Evolutionary conservation across 1,139 yeast genomes (phyloP), one percentile per base, ranked within the genome.

Genomic region (Protomyces pachydermus): DNA sequence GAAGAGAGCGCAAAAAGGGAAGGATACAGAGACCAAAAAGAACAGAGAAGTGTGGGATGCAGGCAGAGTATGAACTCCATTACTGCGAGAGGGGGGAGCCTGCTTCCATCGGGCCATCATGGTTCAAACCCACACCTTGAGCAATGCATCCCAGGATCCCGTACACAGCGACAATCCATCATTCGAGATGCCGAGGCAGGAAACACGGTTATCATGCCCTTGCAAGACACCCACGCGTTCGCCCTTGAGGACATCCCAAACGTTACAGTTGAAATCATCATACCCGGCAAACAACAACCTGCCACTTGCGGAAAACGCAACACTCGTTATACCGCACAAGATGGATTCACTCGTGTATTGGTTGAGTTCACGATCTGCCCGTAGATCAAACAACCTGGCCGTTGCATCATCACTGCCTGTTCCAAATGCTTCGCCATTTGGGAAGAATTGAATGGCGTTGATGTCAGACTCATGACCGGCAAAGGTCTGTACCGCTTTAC

Each of bases 371-470:
- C 95, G 84, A 73, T 88, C 96, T 3, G 91, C 81, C 67, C 97
- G 79, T 57, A 88, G 74, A 72, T 91, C 97, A 74, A 83, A 88
- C 62, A 89, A 74, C 64, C 88, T 80, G n/a, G 88, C 78, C 0
- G 80, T 73, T 1, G 95, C 93, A 72, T 89, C 95, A 70, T 90
- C 97, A 52, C 89, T 82, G 0, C 96, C 97, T 0, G 89, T 80
- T 39, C 79, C 75, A 39, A 76, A 69, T 2, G 77, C 73, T 65
- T 82, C 77, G 1, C 91, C 91, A 68, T 85, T 88, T 8, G 91
- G 91, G 72, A 87, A 87, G 71, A 84, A 83, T 68, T 82, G 79
- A 6, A 88, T 77, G 32, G 85, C 76, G 65, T 86, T 87, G 34
- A 89, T 83, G 72, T 91, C 97, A 60, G 81, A 81, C 52, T 80